Conservation (phyloP, 2,329 filamentous ascomycete genomes). For the Fonsecaea nubica region DNA sequence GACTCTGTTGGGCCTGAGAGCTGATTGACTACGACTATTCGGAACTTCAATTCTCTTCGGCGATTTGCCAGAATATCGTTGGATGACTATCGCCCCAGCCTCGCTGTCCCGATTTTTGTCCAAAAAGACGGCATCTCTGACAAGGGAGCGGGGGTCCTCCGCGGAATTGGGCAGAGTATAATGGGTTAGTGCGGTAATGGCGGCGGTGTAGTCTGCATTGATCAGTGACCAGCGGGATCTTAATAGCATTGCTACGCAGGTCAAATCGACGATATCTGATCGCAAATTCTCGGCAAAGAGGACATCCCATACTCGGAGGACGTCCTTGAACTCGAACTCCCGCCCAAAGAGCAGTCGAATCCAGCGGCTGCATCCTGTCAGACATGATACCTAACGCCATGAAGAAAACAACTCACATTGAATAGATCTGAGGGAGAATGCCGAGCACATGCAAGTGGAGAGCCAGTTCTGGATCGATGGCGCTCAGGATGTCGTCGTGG, state of each 20-base stretch:
- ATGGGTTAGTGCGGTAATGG: slow-evolving; percentile 79
- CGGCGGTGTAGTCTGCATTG: slow-evolving; percentile 84
- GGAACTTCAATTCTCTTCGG: slow-evolving; percentile 45
- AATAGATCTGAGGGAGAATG: slow-evolving; percentile 92
- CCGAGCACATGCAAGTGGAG: slow-evolving; percentile 81
- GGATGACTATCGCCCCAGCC: slow-evolving; percentile 52
- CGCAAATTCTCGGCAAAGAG: slow-evolving; percentile 85
- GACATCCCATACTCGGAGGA: slow-evolving; percentile 86
- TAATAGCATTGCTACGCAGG: slow-evolving; percentile 93
- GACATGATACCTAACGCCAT: not conserved
- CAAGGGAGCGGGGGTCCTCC: slow-evolving; percentile 76
- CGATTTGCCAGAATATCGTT: slow-evolving; percentile 55
- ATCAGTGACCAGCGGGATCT: slow-evolving; percentile 89
- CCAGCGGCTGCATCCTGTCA: slow-evolving; percentile 71
- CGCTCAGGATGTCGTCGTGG: slow-evolving; percentile 79
- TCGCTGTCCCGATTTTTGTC: slow-evolving; percentile 53
- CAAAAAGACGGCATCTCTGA: slow-evolving; percentile 76
- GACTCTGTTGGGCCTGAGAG: slow-evolving; percentile 38
- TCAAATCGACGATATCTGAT: slow-evolving; percentile 80
- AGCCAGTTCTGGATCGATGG: slow-evolving; percentile 82
- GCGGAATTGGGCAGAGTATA: slow-evolving; percentile 73
- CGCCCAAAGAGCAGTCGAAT: slow-evolving; percentile 89
- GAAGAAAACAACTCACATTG: slow-evolving; percentile 69
- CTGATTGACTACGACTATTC: slow-evolving; percentile 27
- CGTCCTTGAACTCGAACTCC: slow-evolving; percentile 87